Conservation (phyloP, 352 stramenopile species). For the Pythium pyrilobum region DNA sequence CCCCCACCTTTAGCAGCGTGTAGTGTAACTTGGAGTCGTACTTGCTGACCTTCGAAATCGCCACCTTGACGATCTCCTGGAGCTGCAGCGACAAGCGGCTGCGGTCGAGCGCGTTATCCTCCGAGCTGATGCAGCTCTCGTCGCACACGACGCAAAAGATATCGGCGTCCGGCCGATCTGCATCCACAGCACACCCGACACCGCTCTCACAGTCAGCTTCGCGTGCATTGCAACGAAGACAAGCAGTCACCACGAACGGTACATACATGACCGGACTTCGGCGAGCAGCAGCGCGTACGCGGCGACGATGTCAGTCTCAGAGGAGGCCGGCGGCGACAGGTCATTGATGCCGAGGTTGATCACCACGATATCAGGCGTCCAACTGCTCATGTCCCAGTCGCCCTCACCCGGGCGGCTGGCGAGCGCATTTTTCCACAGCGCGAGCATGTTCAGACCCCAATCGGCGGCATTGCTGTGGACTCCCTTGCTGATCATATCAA, state of each 20-base stretch:
- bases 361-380: constrained; percentile 77
- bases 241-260: background rate
- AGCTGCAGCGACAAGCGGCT: constrained; percentile 75
- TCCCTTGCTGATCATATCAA: constrained; percentile 47
- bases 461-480: constrained; percentile 83
- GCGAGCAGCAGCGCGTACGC: constrained; percentile 66
- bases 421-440: constrained; percentile 83
- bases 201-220: too few species aligned
- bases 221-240: too few species aligned
- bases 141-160: constrained; percentile 87
- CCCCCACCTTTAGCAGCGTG: constrained; percentile 62
- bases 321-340: constrained; percentile 74
- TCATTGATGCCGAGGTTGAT: constrained; percentile 85
- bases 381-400: constrained; percentile 70
- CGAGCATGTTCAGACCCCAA: constrained; percentile 79
- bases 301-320: constrained; percentile 78
- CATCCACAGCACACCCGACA: background rate
- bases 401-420: constrained; percentile 53
- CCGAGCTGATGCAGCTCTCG: constrained; percentile 73
- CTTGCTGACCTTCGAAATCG: constrained; percentile 71
- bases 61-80: constrained; percentile 83
- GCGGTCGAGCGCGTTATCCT: constrained; percentile 68
- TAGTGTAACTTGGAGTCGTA: constrained; percentile 82
- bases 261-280: constrained; percentile 76
- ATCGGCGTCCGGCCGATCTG: constrained; percentile 73